phyloP scores from a whole-genome alignment of 306 rosid genomes.

The Astragalus glycyphyllos region DNA sequence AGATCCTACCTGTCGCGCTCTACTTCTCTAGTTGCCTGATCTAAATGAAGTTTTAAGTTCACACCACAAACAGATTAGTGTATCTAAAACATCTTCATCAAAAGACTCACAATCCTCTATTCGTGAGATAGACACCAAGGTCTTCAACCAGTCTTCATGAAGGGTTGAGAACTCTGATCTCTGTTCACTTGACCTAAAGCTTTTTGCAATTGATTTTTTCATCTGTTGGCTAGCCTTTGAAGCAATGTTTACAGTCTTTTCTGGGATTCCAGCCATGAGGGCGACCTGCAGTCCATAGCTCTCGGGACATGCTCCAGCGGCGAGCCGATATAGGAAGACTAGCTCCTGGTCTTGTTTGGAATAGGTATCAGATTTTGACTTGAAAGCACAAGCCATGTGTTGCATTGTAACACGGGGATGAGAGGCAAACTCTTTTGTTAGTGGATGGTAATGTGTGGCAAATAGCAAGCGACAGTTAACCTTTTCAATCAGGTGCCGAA shows the following conservation, averaged over 20 bases:
- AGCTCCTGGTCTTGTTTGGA: conserved; percentile 61
- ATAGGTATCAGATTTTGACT: conserved; percentile 55
- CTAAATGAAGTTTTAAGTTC: conserved; percentile 66
- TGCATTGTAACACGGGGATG: conserved; percentile 88
- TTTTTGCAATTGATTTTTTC: conserved; percentile 67
- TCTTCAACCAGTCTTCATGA: conserved; percentile 88
- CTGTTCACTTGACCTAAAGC: conserved; percentile 72
- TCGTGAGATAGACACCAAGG: conserved; percentile 58
- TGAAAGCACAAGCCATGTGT: conserved; percentile 93
- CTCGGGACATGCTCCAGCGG: conserved; percentile 84
- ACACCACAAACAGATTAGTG: conserved; percentile 74
- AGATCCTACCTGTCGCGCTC: neutral
- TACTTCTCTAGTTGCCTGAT: conserved; percentile 45
- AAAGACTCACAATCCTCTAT: conserved; percentile 43
- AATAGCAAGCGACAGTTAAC: conserved; percentile 92
- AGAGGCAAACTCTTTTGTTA: conserved; percentile 88
- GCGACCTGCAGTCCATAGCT: conserved; percentile 98
- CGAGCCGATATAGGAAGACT: conserved; percentile 81
- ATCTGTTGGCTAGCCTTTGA: conserved; percentile 74
- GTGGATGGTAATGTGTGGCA: conserved; percentile 96
- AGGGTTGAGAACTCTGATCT: conserved; percentile 89
- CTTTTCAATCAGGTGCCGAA: conserved; percentile 85
- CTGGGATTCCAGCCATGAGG: conserved; percentile 90
- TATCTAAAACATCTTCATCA: conserved; percentile 68
- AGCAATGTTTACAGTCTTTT: conserved; percentile 68